Conservation (phyloP, 352 stramenopile species). For the Globisporangium sylvaticum region DNA sequence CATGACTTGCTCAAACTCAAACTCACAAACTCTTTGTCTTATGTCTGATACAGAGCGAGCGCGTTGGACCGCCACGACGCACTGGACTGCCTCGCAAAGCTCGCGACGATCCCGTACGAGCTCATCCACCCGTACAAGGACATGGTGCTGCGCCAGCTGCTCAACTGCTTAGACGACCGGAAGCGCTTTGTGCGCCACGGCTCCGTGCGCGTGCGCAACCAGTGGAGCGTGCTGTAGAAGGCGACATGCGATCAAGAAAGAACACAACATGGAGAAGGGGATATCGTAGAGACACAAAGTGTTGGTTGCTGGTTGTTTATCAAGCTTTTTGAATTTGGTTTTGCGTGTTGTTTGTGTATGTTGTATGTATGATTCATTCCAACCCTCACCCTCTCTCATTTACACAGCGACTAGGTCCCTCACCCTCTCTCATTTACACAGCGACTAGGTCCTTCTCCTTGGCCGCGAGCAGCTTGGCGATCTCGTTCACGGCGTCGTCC, state of each 20-base stretch:
- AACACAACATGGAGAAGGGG: neutral
- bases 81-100: constrained; percentile 72
- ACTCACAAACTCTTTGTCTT: neutral
- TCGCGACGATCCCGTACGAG: constrained; percentile 81
- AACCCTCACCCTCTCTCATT: neutral
- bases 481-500: constrained; percentile 62
- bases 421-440: constrained; percentile 37
- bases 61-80: constrained; percentile 70
- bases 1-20: neutral
- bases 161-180: constrained; percentile 79
- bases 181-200: constrained; percentile 86
- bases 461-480: constrained; percentile 61
- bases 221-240: constrained; percentile 87
- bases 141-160: constrained; percentile 67
- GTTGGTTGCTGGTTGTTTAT: neutral
- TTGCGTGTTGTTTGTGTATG: neutral
- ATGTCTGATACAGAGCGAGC: constrained; percentile 25
- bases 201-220: constrained; percentile 86
- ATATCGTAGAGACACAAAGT: neutral
- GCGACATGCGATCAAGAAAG: constrained; percentile 1
- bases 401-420: constrained; percentile 72
- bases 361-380: neutral
- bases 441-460: constrained; percentile 80
- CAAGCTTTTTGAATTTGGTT: neutral
- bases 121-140: constrained; percentile 88